Percentiles rank a stretch among this genome's conserved stretches.
Evolutionary conservation across 768 basidiomycete genomes (phyloP).

Genomic region (Serendipita vermifera): DNA sequence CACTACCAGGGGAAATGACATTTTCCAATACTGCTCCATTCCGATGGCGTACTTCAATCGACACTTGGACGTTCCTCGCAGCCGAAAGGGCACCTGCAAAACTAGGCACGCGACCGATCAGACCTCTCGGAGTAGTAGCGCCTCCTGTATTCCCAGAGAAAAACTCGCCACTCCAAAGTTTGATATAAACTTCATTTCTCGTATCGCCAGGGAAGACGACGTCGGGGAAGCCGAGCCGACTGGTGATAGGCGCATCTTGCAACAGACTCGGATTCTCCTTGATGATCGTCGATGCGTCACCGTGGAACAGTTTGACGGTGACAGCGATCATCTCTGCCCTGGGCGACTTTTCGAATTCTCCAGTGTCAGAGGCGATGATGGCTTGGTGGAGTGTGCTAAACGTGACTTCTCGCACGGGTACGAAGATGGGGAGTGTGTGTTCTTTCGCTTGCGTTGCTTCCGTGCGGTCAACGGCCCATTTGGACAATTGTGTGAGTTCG

Average conservation of each 20-base stretch:
- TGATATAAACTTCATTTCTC: constrained; percentile 94
- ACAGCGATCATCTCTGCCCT: constrained; percentile 84
- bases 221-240: constrained; percentile 88
- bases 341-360: constrained; percentile 70
- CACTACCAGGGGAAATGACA: constrained; percentile 69
- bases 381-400: constrained; percentile 95
- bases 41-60: constrained; percentile 70
- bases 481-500: constrained; percentile 63
- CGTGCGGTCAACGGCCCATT: constrained; percentile 48
- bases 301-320: constrained; percentile 75
- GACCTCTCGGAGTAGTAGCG: constrained; percentile 27
- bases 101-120: constrained; percentile 14
- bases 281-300: constrained; percentile 60
- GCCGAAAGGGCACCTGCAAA: constrained; percentile 32
- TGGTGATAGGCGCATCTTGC: constrained; percentile 65
- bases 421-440: constrained; percentile 76
- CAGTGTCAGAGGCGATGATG: constrained; percentile 64
- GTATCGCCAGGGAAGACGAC: constrained; percentile 86
- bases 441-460: constrained; percentile 59
- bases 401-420: constrained; percentile 65
- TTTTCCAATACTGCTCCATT: constrained; percentile 56
- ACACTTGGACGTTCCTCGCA: constrained; percentile 67
- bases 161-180: constrained; percentile 92
- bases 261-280: constrained; percentile 75
- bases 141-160: constrained; percentile 34